Evolutionary conservation across 1,139 yeast genomes (phyloP), one percentile per base, ranked within the genome.

Genomic region (Spathaspora sp.): DNA sequence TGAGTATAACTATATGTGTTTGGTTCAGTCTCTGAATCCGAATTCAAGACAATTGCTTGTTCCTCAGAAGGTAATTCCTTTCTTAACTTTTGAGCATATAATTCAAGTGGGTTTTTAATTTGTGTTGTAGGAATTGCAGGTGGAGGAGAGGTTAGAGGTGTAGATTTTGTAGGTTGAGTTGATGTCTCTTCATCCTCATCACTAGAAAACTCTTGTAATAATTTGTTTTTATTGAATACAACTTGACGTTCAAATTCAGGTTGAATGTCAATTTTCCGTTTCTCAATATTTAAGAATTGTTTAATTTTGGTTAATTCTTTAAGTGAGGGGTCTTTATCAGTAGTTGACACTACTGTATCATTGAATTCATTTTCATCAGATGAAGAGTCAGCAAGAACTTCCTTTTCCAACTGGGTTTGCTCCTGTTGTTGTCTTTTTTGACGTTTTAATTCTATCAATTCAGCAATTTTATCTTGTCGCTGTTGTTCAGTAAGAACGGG

Each of bases 321-420:
- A 15, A 56, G 51, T 10, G 67, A 54, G 7, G 44, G 41, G 13
- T 51, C 55, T 37, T 43, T 47, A 20, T 41, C 47, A 15, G 40
- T 36, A 2, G 61, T 55, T 2, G 61, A 51, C 8, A 56, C 57
- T 3, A 56, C 55, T 1, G 54, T 51, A 17, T 60, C 62, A 29
- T 63, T 59, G 39, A 67, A 48, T 46, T 72, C 78, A 18, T 68
- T 56, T 49, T 73, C 78, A 46, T 74, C 79, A 1, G 76, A 69
- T 17, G 73, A 55, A 1, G 78, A 57, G 0, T 64, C 61, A 42
- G 57, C 66, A 1, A 72, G 52, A 18, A 73, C 58, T 43, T 74
- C 78, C 2, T 66, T 65, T 43, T 65, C 67, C 27, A 72, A 58
- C 39, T 49, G 50, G 42, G 62, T 57, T 24, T 52, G 48, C 47